Conservation (phyloP, 2,329 filamentous ascomycete genomes). For the Seiridium cupressi region DNA sequence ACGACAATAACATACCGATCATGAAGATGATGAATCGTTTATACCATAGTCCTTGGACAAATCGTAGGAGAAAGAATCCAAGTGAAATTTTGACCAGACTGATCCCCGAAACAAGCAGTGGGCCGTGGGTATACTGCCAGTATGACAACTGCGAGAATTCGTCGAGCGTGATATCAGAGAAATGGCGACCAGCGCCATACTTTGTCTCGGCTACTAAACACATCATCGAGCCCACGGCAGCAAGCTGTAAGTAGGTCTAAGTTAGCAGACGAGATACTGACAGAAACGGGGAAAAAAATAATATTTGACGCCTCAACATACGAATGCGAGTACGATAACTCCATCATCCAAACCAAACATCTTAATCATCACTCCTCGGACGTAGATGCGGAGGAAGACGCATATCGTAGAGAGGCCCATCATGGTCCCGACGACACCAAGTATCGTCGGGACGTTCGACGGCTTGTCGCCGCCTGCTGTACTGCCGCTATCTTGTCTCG, state of each 20-base stretch:
- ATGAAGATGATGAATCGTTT: slow-evolving; percentile 7
- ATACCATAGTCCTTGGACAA: slow-evolving; percentile 9
- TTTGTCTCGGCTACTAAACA: slow-evolving; percentile 9
- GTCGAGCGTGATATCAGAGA: slow-evolving; percentile 1
- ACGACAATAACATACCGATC: not conserved
- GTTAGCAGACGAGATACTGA: too few relatives aligned
- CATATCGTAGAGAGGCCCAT: slow-evolving; percentile 1
- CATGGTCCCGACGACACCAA: slow-evolving; percentile 4
- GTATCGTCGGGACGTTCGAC: slow-evolving; percentile 3
- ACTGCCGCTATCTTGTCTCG: not conserved
- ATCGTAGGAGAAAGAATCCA: slow-evolving; percentile 9
- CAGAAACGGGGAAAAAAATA: not conserved
- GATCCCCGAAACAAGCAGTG: slow-evolving; percentile 9
- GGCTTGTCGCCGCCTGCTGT: not conserved
- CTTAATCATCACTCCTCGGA: slow-evolving; percentile 10
- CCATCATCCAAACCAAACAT: slow-evolving; percentile 9
- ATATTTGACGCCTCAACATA: not conserved
- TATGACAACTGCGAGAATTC: slow-evolving; percentile 6
- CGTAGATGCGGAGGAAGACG: slow-evolving; percentile 8
- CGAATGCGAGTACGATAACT: slow-evolving; percentile 9
- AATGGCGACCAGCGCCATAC: slow-evolving; percentile 8
- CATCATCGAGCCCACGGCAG: slow-evolving; percentile 9
- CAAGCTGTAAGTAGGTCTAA: not conserved
- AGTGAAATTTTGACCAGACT: slow-evolving; percentile 12
- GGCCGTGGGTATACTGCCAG: slow-evolving; percentile 10